A percentile compares a stretch with the other conserved stretches of the same genome.
Evolutionary conservation across 495 filamentous ascomycete species (phyloP).

Genomic region (Neurospora sp.): DNA sequence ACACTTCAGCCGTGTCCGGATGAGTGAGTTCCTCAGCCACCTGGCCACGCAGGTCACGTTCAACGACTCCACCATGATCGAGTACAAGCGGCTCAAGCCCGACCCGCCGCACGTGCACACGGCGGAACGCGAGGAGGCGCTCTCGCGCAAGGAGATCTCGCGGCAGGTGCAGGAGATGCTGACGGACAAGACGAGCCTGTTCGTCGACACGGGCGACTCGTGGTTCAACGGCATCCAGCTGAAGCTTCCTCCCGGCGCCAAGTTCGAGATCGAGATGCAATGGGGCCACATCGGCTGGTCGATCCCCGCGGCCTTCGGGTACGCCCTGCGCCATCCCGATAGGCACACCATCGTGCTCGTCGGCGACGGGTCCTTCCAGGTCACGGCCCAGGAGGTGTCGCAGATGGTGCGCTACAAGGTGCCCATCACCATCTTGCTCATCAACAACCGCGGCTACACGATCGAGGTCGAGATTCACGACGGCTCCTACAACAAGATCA

Average conservation of each 20-base stretch:
- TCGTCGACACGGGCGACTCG: constrained; percentile 17
- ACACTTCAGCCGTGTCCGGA: constrained; percentile 15
- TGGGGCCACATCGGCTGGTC: constrained; percentile 24
- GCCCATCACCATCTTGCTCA: constrained; percentile 18
- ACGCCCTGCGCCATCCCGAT: constrained; percentile 11
- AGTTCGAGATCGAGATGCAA: constrained; percentile 23
- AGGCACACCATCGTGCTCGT: constrained; percentile 13
- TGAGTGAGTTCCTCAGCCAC: constrained; percentile 10
- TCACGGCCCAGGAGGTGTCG: constrained; percentile 20
- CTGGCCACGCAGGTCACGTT: constrained; percentile 4
- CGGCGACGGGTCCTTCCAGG: constrained; percentile 22
- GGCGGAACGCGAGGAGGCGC: constrained; percentile 1
- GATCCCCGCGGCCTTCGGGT: constrained; percentile 17
- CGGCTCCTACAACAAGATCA: constrained; percentile 17
- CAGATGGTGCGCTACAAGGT: constrained; percentile 22
- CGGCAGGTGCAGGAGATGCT: constrained; percentile 11
- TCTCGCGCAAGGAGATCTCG: constrained; percentile 13
- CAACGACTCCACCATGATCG: constrained; percentile 14
- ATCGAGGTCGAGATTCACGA: constrained; percentile 44
- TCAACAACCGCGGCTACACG: constrained; percentile 43
- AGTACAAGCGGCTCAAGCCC: constrained; percentile 14
- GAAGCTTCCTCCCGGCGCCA: constrained; percentile 10
- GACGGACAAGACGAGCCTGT: constrained; percentile 4
- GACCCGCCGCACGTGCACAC: constrained; percentile 5
- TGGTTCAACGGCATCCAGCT: constrained; percentile 19